Evolutionary conservation across 805 yeast species (phyloP).

Genomic region (Grigorovia humatica): DNA sequence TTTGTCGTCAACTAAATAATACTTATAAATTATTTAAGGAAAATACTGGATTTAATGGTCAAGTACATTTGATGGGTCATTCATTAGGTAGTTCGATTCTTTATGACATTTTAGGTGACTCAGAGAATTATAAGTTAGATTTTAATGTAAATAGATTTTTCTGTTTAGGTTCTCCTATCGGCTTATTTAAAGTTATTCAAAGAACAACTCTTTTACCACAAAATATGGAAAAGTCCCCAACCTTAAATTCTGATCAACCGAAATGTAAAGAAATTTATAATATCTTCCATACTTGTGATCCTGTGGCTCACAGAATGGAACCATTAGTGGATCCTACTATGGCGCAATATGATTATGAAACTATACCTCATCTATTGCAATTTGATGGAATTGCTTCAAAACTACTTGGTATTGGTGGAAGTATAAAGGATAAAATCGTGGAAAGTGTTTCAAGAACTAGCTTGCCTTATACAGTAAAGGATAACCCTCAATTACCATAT

Average conservation of each 20-base stretch:
- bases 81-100: slow-evolving; percentile 83
- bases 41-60: slow-evolving; percentile 60
- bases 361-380: slow-evolving; percentile 20
- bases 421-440: slow-evolving; percentile 5
- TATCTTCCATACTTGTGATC: slow-evolving; percentile 84
- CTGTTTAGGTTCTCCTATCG: slow-evolving; percentile 84
- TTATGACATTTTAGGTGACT: slow-evolving; percentile 58
- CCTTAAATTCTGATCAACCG: slow-evolving; percentile 29
- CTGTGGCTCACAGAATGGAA: slow-evolving; percentile 81
- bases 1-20: slow-evolving; percentile 51
- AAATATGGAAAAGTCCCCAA: neutral
- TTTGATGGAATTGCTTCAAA: slow-evolving; percentile 22
- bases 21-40: slow-evolving; percentile 49
- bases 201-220: slow-evolving; percentile 45
- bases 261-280: slow-evolving; percentile 63
- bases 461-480: neutral
- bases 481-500: neutral
- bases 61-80: slow-evolving; percentile 79
- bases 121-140: slow-evolving; percentile 37
- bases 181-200: slow-evolving; percentile 69
- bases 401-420: slow-evolving; percentile 20
- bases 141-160: slow-evolving; percentile 70
- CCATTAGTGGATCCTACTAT: slow-evolving; percentile 46
- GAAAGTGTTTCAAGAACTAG: slow-evolving; percentile 11
- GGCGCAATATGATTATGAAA: slow-evolving; percentile 17